Evolutionary conservation across 164 flowering plant genomes (phyloP).

Genomic region (Annona cherimola): DNA sequence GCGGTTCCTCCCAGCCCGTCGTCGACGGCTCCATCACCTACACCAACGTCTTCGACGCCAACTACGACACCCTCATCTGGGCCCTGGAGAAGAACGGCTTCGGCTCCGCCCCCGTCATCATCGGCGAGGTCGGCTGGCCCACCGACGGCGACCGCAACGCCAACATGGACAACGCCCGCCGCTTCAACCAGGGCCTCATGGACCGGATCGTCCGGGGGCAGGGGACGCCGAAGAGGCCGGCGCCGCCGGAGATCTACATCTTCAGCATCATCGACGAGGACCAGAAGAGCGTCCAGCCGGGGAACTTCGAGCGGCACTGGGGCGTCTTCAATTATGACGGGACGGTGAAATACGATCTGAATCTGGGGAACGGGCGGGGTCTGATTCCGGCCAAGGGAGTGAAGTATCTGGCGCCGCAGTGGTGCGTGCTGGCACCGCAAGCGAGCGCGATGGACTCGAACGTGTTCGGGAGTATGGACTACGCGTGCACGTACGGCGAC

Average conservation of each 20-base stretch:
- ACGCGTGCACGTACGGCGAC: constrained; percentile 73
- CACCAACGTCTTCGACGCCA: constrained; percentile 86
- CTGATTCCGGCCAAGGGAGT: constrained; percentile 72
- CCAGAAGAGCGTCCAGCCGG: constrained; percentile 62
- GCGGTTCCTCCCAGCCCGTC: constrained; percentile 42
- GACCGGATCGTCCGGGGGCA: constrained; percentile 38
- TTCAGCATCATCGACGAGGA: constrained; percentile 82
- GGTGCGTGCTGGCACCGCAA: constrained; percentile 82
- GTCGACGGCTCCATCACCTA: constrained; percentile 75
- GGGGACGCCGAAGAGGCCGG: constrained; percentile 66
- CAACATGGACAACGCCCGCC: constrained; percentile 43
- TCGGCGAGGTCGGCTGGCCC: constrained; percentile 97
- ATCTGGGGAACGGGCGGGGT: constrained; percentile 31
- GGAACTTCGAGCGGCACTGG: constrained; percentile 95
- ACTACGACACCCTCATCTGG: constrained; percentile 73
- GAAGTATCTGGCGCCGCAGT: constrained; percentile 46
- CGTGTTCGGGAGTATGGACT: constrained; percentile 28
- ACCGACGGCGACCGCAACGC: constrained; percentile 73
- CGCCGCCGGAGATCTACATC: constrained; percentile 59
- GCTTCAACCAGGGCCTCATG: constrained; percentile 76
- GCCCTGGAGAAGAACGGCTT: constrained; percentile 86
- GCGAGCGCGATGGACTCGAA: constrained; percentile 46
- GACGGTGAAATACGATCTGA: constrained; percentile 48
- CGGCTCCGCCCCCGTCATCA: constrained; percentile 46
- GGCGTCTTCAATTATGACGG: constrained; percentile 82